Evolutionary conservation across 495 filamentous ascomycete genomes (phyloP).

Genomic region (Cenococcum geophilum): DNA sequence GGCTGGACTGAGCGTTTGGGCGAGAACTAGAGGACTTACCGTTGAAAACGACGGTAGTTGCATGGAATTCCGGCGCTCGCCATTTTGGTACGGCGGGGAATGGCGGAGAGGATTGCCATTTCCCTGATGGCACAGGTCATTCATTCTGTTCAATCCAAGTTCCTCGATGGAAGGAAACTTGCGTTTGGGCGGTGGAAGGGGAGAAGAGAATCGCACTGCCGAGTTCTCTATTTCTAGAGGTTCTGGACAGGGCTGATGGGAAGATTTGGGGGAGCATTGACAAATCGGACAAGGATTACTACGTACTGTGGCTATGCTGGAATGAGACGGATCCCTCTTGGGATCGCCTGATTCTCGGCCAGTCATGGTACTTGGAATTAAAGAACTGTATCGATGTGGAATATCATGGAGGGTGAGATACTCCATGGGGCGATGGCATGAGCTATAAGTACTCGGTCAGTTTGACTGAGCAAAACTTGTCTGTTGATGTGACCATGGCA

Average conservation of each 20-base stretch:
- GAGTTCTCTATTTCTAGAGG: neutral
- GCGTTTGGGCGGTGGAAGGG: neutral
- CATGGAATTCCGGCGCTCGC: slow-evolving; percentile 5
- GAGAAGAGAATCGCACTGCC: neutral
- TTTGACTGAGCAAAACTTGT: neutral
- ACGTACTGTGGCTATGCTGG: neutral
- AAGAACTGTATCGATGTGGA: neutral
- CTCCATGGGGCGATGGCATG: neutral
- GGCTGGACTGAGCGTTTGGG: no score
- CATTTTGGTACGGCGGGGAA: slow-evolving; percentile 21
- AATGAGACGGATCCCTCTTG: neutral
- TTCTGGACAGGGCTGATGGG: neutral
- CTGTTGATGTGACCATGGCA: neutral
- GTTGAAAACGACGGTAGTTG: slow-evolving; percentile 15
- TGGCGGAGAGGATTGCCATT: slow-evolving; percentile 9
- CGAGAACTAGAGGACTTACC: slow-evolving; percentile 5
- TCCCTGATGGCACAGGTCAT: slow-evolving; percentile 13
- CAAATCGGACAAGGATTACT: neutral
- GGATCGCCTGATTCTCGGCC: neutral
- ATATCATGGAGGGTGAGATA: slow-evolving; percentile 3
- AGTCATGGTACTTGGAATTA: neutral
- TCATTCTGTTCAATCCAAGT: neutral
- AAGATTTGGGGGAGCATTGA: neutral
- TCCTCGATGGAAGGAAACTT: neutral
- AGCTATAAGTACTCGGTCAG: neutral